Evolutionary conservation across 306 rosid species (phyloP), one percentile per base, ranked within the genome.

Genomic region (Styphnolobium japonicum): DNA sequence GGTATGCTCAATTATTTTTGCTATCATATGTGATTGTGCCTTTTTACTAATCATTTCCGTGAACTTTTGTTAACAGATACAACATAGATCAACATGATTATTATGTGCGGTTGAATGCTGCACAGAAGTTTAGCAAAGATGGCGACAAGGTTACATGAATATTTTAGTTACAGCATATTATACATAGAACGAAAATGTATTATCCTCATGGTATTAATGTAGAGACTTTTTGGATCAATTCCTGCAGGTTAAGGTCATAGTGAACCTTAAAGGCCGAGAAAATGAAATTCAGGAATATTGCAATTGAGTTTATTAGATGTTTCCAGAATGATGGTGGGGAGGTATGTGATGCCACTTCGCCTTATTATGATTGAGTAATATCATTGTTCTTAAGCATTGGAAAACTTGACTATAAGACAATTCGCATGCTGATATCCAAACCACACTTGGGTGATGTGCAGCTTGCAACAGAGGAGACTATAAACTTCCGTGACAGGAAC

Each of bases 41-140:
- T 43, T 82, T 56, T 18, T 19, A 63, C 33, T 71, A 10, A n/a
- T n/a, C n/a, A 45, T 70, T 7, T 56, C 16, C 42, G 18, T 80
- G 29, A n/a, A 53, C 71, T 43, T 40, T 60, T 80, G 18, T 81
- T 56, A 42, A 58, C 96, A 91, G 99, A 88, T 96, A 89, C 86
- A 96, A 90, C 86, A 96, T 96, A 51, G 99, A 96, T 76, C 92
- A 91, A 67, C 99, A 96, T 87, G 99, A 96, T 86, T 96, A 96
- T 78, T 85, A 97, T 19, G 96, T 96, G 40, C 99, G 99, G 66
- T 90, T 96, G 93, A 96, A 52, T 90, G 94, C 99, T 86, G 99
- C 99, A 21, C 84, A 10, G 87, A 96, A 90, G 86, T 96, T 96
- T 84, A 84, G 93, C 88, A 88, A 85, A 51, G 98, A 89, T 80